phyloP scores from a whole-genome alignment of 257 asterid genomes.

The Capsicum rhomboideum region DNA sequence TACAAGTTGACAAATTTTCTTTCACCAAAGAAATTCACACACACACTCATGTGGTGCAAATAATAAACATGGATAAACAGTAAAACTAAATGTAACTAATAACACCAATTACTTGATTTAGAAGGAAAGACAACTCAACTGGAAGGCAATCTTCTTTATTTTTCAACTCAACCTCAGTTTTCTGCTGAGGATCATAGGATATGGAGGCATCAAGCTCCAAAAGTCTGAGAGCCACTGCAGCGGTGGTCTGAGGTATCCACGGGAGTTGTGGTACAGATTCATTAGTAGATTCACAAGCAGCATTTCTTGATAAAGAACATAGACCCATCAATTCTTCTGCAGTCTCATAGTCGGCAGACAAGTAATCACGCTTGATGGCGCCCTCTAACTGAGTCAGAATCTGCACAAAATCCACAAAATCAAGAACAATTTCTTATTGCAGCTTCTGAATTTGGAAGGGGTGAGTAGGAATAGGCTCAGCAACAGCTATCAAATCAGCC shows the following conservation, averaged over 20 bases:
- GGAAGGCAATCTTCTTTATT: slow-evolving; percentile 50
- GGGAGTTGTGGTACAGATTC: slow-evolving; percentile 60
- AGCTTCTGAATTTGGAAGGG: not conserved
- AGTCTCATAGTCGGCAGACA: slow-evolving; percentile 75
- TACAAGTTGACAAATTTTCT: not conserved
- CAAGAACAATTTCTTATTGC: not conserved
- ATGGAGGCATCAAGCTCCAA: slow-evolving; percentile 86
- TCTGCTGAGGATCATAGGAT: slow-evolving; percentile 45
- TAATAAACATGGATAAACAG: not conserved
- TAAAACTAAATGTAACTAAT: not conserved
- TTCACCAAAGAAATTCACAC: not conserved
- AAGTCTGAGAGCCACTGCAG: slow-evolving; percentile 85
- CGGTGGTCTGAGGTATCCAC: slow-evolving; percentile 86
- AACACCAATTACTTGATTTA: not conserved
- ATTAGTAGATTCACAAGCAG: slow-evolving; percentile 23
- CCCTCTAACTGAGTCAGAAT: slow-evolving; percentile 71
- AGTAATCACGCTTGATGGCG: slow-evolving; percentile 55
- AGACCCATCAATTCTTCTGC: slow-evolving; percentile 63
- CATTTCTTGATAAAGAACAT: slow-evolving; percentile 35
- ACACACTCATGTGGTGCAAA: not conserved
- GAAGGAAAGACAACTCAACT: slow-evolving; percentile 46
- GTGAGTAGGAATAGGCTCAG: not conserved
- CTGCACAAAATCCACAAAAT: slow-evolving; percentile 26
- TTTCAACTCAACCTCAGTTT: slow-evolving; percentile 37
- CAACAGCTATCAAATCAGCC: not conserved